Conservation (phyloP, 192 early-diverging fungal species). For the Bifiguratus adelaidae region DNA sequence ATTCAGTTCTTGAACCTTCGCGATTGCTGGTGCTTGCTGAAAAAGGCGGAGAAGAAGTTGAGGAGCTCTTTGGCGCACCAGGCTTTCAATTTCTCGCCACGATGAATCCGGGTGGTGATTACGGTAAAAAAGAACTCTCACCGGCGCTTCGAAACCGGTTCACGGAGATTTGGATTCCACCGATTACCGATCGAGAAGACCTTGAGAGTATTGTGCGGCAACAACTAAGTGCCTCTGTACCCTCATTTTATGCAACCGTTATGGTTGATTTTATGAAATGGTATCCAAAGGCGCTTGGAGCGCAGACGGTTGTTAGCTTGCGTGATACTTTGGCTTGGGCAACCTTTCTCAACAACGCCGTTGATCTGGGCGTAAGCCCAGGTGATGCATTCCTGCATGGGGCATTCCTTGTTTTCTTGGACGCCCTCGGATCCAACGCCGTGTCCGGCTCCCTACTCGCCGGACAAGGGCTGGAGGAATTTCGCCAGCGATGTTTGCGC, state of each 20-base stretch:
- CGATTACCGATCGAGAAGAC: conserved; percentile 72
- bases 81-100: conserved; percentile 93
- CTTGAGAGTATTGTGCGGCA: conserved; percentile 50
- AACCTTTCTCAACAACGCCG: conserved; percentile 59
- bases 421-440: conserved; percentile 83
- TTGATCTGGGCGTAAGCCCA: conserved; percentile 30
- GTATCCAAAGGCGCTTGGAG: conserved; percentile 48
- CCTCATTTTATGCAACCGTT: conserved; percentile 29
- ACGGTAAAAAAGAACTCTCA: conserved; percentile 96
- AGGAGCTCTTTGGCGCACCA: conserved; percentile 50
- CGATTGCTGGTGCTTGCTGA: conserved; percentile 83
- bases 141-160: conserved; percentile 97
- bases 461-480: conserved; percentile 32
- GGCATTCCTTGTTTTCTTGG: conserved; percentile 82
- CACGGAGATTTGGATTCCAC: conserved; percentile 95
- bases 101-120: conserved; percentile 99
- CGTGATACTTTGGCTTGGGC: conserved; percentile 94
- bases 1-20: conserved; percentile 85
- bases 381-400: conserved; percentile 69
- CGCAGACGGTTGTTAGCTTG: conserved; percentile 58
- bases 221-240: conserved; percentile 25
- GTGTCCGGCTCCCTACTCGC: conserved; percentile 36
- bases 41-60: conserved; percentile 66
- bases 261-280: conserved; percentile 82
- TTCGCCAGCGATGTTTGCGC: conserved; percentile 30